Conservation (phyloP, 352 stramenopile species). For the Phytophthora sp. region DNA sequence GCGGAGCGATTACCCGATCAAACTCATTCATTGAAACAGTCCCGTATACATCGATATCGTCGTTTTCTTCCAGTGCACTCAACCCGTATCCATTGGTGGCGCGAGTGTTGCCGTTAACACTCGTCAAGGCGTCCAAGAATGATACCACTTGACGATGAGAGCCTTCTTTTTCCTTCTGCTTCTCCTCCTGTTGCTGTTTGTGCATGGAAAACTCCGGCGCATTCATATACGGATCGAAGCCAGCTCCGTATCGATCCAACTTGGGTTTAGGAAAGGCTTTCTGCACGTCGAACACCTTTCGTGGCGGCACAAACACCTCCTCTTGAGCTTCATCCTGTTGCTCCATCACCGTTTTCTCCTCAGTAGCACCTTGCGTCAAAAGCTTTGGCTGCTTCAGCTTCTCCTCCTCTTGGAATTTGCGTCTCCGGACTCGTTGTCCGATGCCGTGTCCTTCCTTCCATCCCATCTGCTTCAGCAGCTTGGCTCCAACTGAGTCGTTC, state of each 20-base stretch:
- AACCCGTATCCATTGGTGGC: slow-evolving; percentile 64
- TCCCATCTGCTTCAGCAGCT: slow-evolving; percentile 87
- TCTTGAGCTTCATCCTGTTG: slow-evolving; percentile 35
- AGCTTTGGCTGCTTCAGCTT: slow-evolving; percentile 5
- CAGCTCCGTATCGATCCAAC: slow-evolving; percentile 74
- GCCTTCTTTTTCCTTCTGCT: slow-evolving; percentile 28
- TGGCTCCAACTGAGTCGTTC: slow-evolving; percentile 83
- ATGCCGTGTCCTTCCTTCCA: slow-evolving; percentile 93
- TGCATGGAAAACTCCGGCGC: slow-evolving; percentile 74
- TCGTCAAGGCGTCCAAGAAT: slow-evolving; percentile 76
- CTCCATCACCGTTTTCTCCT: slow-evolving; percentile 6
- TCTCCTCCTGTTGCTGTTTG: slow-evolving; percentile 47
- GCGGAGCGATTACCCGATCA: slow-evolving; percentile 61
- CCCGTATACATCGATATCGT: slow-evolving; percentile 86
- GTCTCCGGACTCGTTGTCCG: slow-evolving; percentile 64
- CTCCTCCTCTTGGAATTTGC: slow-evolving; percentile 42
- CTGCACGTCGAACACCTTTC: slow-evolving; percentile 60
- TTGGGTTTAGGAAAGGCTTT: slow-evolving; percentile 73
- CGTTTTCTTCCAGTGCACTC: slow-evolving; percentile 82
- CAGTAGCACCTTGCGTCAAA: slow-evolving; percentile 11
- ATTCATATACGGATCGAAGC: slow-evolving; percentile 78
- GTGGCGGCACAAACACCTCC: slow-evolving; percentile 59
- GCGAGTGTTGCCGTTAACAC: slow-evolving; percentile 40
- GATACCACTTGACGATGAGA: slow-evolving; percentile 62
- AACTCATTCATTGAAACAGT: slow-evolving; percentile 69